These are phyloP conservation scores for Penicillium sp. DNA, from an alignment of 2,329 filamentous ascomycete species.

Conservation along the genomic window DNA sequence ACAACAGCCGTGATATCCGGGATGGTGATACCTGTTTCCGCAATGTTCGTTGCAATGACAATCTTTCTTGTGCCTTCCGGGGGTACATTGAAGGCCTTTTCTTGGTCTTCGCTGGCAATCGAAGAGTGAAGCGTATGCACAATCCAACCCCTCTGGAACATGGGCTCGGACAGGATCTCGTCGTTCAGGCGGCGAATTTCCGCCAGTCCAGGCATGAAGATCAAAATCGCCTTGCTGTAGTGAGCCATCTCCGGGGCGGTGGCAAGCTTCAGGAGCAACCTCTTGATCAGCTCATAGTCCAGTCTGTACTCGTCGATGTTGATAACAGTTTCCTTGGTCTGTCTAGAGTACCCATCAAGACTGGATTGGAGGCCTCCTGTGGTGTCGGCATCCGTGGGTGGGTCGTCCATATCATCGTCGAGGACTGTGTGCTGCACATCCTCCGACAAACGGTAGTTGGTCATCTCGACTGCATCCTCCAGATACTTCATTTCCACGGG, in stretches of 20 bases:
- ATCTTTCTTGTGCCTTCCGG: constrained; percentile 83
- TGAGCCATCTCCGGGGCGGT: constrained; percentile 61
- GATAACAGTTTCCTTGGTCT: constrained; percentile 70
- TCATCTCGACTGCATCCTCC: constrained; percentile 88
- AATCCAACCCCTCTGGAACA: constrained; percentile 74
- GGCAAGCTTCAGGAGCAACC: constrained; percentile 73
- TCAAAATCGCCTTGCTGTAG: constrained; percentile 87
- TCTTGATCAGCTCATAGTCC: constrained; percentile 80
- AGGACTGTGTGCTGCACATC: constrained; percentile 42
- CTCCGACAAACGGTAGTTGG: constrained; percentile 69
- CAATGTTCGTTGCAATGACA: constrained; percentile 95
- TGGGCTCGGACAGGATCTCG: constrained; percentile 71
- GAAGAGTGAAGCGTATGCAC: constrained; percentile 90
- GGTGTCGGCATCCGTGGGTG: constrained; percentile 42
- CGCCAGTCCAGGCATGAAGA: constrained; percentile 91
- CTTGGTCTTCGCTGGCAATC: constrained; percentile 94
- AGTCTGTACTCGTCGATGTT: constrained; percentile 89
- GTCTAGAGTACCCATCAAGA: constrained; percentile 69
- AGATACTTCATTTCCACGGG: constrained; percentile 84
- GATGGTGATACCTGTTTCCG: constrained; percentile 97
- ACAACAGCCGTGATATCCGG: constrained; percentile 97
- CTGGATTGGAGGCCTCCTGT: constrained; percentile 60
- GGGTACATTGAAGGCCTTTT: constrained; percentile 84
- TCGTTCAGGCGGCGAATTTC: constrained; percentile 90
- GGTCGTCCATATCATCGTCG: constrained; percentile 49